Base-by-base conservation (phyloP, 805 yeast species). In the Zygosaccharomyces siamensis region DNA sequence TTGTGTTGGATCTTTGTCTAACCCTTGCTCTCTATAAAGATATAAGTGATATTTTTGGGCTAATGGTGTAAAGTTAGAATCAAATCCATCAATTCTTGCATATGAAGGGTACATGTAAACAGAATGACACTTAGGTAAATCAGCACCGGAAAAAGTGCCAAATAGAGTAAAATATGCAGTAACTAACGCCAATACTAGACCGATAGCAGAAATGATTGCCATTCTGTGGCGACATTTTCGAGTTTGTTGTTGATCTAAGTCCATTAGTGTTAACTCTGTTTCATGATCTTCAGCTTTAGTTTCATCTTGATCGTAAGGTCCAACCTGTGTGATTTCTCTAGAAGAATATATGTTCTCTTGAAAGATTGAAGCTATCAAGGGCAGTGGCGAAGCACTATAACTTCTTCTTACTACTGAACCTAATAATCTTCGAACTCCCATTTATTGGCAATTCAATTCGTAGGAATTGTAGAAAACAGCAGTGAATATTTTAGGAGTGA, bases 51-150 rank as follows among this genome's bases (percentile, higher is more conserved):
- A 93, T 59, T 89, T 90, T 27, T 62, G 52, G 1, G 69, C 69
- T 14, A 66, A 45, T 31, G 83, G 72, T 1, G 96, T 90, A 60
- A 80, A 80, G 46, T 77, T 71, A 2, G 93, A 79, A 65, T 89
- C 93, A 61, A 90, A 86, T 3, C 83, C 86, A 53, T 73, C 71
- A 35, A 89, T 76, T 54, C 83, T 74, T 8, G 92, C 90, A 60
- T 88, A 89, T 0, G 90, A 80, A 1, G 96, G 96, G 43, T 76
- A 79, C 96, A 89, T 89, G 62, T 75, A 83, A 5, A 88, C 83
- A 51, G 81, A 70, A 35, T 81, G 70, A 63, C 97, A 89, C 40
- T 72, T 68, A 1, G 78, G 74, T 0, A 69, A 48, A 60, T 79
- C 82, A 2, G 81, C 73, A 2, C 80, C 81, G 4, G 59, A 58